Percentiles rank a stretch among this genome's conserved stretches.
phyloP scores from a whole-genome alignment of 1,139 yeast genomes.

The Diutina catenulata region DNA sequence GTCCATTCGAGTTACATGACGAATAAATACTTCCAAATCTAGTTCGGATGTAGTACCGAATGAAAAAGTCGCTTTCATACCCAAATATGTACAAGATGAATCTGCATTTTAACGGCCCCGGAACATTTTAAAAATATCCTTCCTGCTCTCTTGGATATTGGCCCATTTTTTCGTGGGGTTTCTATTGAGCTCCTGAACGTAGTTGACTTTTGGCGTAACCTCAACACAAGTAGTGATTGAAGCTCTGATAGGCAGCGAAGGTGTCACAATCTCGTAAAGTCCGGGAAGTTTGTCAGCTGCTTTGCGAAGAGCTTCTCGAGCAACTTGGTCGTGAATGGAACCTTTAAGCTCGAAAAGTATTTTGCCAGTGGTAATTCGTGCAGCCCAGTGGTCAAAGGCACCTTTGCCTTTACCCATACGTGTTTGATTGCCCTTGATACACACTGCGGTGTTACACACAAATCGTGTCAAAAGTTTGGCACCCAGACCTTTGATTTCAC shows the following conservation, averaged over 20 bases:
- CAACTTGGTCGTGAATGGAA: conserved; percentile 79
- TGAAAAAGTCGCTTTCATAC: too few species aligned
- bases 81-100: conserved; percentile 5
- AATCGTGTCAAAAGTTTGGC: conserved; percentile 70
- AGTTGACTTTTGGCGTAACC: conserved; percentile 38
- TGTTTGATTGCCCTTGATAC: conserved; percentile 95
- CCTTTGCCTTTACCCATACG: conserved; percentile 99
- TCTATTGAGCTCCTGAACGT: conserved; percentile 39
- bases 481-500: conserved; percentile 66
- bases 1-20: too few species aligned
- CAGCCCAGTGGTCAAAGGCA: conserved; percentile 95
- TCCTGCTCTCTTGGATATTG: conserved; percentile 37
- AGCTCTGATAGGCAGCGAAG: conserved; percentile 32
- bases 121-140: conserved; percentile 38
- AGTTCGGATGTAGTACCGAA: too few species aligned
- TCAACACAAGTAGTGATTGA: conserved; percentile 23
- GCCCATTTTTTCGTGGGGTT: conserved; percentile 58
- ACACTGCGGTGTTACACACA: conserved; percentile 79
- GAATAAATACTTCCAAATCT: too few species aligned
- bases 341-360: conserved; percentile 76
- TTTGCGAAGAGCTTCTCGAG: conserved; percentile 83
- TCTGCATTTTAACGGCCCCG: conserved; percentile 36
- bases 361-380: conserved; percentile 91
- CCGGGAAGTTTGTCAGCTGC: conserved; percentile 94
- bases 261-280: conserved; percentile 71